phyloP scores from a whole-genome alignment of 495 filamentous ascomycete genomes.

The Delitschia confertaspora region DNA sequence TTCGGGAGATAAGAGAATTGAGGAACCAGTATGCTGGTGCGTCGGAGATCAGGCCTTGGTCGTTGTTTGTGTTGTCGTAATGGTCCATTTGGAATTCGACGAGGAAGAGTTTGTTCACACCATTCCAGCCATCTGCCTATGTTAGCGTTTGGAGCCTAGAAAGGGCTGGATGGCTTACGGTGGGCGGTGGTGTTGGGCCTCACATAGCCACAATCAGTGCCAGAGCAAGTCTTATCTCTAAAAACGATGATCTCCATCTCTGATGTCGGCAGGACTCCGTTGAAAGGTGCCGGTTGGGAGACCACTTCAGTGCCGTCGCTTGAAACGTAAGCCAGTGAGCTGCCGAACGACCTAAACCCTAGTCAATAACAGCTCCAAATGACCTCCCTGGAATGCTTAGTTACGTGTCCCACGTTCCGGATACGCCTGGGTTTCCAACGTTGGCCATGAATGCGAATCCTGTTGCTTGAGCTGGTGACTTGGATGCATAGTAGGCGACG shows the following conservation, averaged over 20 bases:
- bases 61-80: constrained; percentile 34
- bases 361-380: constrained; percentile 10
- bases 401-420: constrained; percentile 51
- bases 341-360: constrained; percentile 45
- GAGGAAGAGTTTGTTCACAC: constrained; percentile 54
- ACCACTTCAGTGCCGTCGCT: constrained; percentile 43
- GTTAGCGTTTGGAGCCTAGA: constrained; percentile 9
- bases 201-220: constrained; percentile 49
- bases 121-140: constrained; percentile 53
- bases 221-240: constrained; percentile 47
- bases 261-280: constrained; percentile 28
- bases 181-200: constrained; percentile 51
- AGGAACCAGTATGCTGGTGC: constrained; percentile 58
- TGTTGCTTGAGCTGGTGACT: constrained; percentile 35
- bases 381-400: constrained; percentile 22
- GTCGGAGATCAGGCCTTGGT: constrained; percentile 43
- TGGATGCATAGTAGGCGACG: constrained; percentile 50
- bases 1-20: constrained; percentile 59
- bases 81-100: constrained; percentile 63
- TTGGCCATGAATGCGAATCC: constrained; percentile 61
- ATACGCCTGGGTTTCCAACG: constrained; percentile 45
- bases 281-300: constrained; percentile 25
- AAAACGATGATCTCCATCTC: constrained; percentile 54
- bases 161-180: constrained; percentile 39
- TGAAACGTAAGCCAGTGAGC: constrained; percentile 53